These are phyloP conservation scores for Dictyophora rubrovolvata DNA, from an alignment of 768 basidiomycete genomes.

Conservation along the genomic window DNA sequence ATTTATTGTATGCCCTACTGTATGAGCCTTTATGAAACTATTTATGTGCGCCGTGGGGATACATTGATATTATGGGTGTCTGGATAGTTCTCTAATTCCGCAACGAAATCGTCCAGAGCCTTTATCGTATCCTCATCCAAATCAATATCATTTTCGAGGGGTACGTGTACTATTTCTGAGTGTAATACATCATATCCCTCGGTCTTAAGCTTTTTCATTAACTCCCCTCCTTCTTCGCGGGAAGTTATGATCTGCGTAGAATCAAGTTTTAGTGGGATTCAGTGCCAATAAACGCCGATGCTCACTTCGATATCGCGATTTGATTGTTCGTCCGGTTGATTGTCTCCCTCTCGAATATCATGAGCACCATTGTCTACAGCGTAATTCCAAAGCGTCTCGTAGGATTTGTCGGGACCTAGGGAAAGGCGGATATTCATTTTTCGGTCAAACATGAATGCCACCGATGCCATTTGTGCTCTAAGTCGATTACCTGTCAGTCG, in stretches of 20 bases:
- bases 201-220: neutral
- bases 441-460: slow-evolving; percentile 5
- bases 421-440: neutral
- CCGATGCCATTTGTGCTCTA: neutral
- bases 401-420: neutral
- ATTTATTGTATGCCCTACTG: neutral
- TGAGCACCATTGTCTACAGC: slow-evolving; percentile 2
- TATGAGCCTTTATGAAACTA: neutral
- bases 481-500: neutral
- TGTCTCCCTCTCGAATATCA: neutral
- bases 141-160: neutral
- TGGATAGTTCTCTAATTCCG: slow-evolving; percentile 1
- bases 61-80: neutral
- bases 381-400: neutral
- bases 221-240: neutral
- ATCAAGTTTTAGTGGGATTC: neutral
- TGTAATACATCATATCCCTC: neutral
- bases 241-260: neutral
- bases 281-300: neutral
- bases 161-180: neutral
- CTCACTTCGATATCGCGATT: neutral
- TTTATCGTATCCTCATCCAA: neutral
- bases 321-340: neutral
- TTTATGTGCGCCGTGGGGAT: neutral
- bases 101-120: neutral